Percentiles rank a stretch among this genome's conserved stretches.
These are phyloP conservation scores for Trichoderma gracile DNA, from an alignment of 2,329 filamentous ascomycete genomes.

Conservation along the genomic window DNA sequence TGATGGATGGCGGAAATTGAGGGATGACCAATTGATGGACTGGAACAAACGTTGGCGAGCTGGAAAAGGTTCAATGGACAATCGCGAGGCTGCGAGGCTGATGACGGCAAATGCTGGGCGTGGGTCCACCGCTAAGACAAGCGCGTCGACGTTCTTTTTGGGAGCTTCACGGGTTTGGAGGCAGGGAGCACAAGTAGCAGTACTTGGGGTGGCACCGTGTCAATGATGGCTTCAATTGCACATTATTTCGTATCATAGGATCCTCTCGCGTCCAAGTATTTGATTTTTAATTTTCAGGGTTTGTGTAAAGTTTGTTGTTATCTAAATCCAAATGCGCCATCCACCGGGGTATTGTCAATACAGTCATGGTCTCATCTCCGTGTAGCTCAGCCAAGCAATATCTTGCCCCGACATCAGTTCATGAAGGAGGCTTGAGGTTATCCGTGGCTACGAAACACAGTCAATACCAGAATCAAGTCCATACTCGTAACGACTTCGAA, in stretches of 20 bases:
- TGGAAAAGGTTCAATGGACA: constrained; percentile 30
- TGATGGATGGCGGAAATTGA: constrained; percentile 24
- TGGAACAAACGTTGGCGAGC: constrained; percentile 29
- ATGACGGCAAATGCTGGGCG: constrained; percentile 30
- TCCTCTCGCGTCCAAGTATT: neutral
- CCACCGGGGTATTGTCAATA: neutral
- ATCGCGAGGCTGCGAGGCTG: constrained; percentile 42
- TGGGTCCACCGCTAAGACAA: constrained; percentile 29
- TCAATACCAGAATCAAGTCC: neutral
- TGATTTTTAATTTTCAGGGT: neutral
- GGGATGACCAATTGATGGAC: constrained; percentile 34
- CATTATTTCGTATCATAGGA: too few relatives aligned
- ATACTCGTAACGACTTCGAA: too few relatives aligned
- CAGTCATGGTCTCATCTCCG: too few relatives aligned
- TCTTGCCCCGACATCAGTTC: neutral
- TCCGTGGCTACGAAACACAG: constrained; percentile 65
- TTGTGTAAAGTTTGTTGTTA: neutral
- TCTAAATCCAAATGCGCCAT: neutral
- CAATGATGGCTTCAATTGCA: too few relatives aligned
- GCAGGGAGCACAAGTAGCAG: neutral
- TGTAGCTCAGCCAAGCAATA: neutral
- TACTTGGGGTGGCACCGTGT: neutral
- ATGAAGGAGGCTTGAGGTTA: constrained; percentile 76
- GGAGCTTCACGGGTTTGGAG: constrained; percentile 3
- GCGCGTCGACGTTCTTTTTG: constrained; percentile 20